A percentile compares a stretch with the other conserved stretches of the same genome.
These are phyloP conservation scores for Ajuga chamaepitys DNA, from an alignment of 257 asterid genomes.

Conservation along the genomic window DNA sequence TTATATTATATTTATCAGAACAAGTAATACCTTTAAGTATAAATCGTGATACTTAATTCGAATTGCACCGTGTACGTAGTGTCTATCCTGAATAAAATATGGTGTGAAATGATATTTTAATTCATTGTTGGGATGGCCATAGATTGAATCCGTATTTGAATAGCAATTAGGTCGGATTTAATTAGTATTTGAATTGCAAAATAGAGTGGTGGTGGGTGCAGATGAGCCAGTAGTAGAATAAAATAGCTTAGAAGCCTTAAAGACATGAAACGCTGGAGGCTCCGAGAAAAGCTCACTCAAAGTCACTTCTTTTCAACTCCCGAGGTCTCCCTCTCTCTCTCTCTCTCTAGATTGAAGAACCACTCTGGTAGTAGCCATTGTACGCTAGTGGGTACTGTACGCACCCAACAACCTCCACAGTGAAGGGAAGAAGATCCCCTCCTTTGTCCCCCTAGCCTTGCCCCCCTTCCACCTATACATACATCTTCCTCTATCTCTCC, in stretches of 20 bases:
- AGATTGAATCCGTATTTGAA: too few species aligned
- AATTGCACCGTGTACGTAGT: too few species aligned
- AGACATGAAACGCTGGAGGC: constrained; percentile 42
- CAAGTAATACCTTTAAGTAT: too few species aligned
- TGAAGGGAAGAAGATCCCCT: constrained; percentile 20
- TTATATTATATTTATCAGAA: too few species aligned
- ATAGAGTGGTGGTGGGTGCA: constrained; percentile 1
- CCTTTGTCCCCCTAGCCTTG: constrained; percentile 2
- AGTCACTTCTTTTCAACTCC: constrained; percentile 43
- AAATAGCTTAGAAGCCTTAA: constrained; percentile 15
- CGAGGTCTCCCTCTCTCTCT: constrained; percentile 26
- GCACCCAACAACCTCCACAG: constrained; percentile 39
- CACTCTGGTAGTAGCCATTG: constrained; percentile 28
- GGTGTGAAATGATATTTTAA: too few species aligned
- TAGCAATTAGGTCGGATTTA: too few species aligned
- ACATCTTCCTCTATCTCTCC: constrained; percentile 7
- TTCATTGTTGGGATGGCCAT: too few species aligned
- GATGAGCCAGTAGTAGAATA: constrained; percentile 23
- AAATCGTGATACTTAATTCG: too few species aligned
- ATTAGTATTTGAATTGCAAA: background rate
- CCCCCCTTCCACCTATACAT: constrained; percentile 8
- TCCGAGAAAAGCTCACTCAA: constrained; percentile 51
- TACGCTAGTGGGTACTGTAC: constrained; percentile 40
- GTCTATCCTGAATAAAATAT: too few species aligned
- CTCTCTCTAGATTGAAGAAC: constrained; percentile 23